Conservation (phyloP, 768 basidiomycete species). For the Dentipellis sp. region DNA sequence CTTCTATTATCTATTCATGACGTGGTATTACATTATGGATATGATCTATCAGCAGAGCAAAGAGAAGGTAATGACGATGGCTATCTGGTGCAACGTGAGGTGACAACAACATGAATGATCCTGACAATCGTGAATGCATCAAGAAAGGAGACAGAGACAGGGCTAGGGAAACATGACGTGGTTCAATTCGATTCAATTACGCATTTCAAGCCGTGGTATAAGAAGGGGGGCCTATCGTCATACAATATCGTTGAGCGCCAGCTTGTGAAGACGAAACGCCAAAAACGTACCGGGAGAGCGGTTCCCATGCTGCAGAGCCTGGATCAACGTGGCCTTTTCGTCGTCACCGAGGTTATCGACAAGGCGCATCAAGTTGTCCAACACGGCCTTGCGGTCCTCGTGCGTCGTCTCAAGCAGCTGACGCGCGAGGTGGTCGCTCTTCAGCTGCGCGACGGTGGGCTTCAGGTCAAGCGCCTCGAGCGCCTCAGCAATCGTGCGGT, state of each 20-base stretch:
- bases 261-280: not conserved
- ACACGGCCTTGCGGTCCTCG: slow-evolving; percentile 67
- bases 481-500: slow-evolving; percentile 50
- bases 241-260: slow-evolving; percentile 5
- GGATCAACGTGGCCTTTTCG: slow-evolving; percentile 53
- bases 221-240: slow-evolving; percentile 29
- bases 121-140: not conserved
- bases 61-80: not conserved
- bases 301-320: slow-evolving; percentile 47
- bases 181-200: not conserved
- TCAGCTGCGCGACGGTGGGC: slow-evolving; percentile 52
- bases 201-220: slow-evolving; percentile 18
- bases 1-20: not conserved
- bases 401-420: slow-evolving; percentile 59
- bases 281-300: slow-evolving; percentile 48
- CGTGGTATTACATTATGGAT: not conserved
- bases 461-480: slow-evolving; percentile 67
- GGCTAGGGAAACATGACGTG: not conserved
- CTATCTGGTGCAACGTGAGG: not conserved
- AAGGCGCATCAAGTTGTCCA: slow-evolving; percentile 65
- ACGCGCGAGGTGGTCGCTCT: slow-evolving; percentile 58
- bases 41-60: not conserved
- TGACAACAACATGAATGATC: slow-evolving; percentile 5
- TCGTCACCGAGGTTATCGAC: slow-evolving; percentile 68
- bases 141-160: slow-evolving; percentile 2